Evolutionary conservation across 352 stramenopile genomes (phyloP).

Genomic region (Globisporangium barbulae): DNA sequence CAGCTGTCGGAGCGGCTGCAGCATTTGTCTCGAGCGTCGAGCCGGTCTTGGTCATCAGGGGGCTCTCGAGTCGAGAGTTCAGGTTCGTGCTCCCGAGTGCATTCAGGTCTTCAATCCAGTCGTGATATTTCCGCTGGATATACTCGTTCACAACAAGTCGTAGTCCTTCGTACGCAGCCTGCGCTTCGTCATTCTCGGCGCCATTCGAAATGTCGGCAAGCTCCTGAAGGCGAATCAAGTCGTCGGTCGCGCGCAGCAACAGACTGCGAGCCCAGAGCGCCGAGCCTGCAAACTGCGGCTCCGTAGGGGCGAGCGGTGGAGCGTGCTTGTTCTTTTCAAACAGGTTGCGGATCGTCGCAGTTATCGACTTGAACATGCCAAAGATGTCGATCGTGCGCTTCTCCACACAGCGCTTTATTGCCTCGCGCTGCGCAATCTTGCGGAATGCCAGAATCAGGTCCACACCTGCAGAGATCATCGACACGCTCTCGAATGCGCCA

Average conservation of each 20-base stretch:
- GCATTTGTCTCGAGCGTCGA: conserved; percentile 18
- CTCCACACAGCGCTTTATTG: conserved; percentile 92
- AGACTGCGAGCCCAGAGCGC: conserved; percentile 92
- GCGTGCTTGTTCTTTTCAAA: conserved; percentile 91
- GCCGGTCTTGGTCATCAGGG: conserved; percentile 81
- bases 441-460: conserved; percentile 93
- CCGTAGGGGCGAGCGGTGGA: conserved; percentile 81
- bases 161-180: conserved; percentile 70
- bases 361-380: conserved; percentile 81
- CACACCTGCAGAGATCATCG: conserved; percentile 84
- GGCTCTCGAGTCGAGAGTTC: conserved; percentile 79
- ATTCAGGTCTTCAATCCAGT: conserved; percentile 89
- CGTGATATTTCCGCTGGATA: conserved; percentile 88
- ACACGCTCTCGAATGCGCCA: conserved; percentile 90
- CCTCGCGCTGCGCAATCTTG: conserved; percentile 89
- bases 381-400: conserved; percentile 94
- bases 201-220: conserved; percentile 63
- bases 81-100: conserved; percentile 70
- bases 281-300: conserved; percentile 91
- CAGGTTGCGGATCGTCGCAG: conserved; percentile 76
- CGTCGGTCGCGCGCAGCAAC: conserved; percentile 69
- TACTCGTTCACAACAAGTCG: conserved; percentile 87
- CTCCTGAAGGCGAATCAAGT: conserved; percentile 69
- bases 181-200: conserved; percentile 78
- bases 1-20: conserved; percentile 4